These are phyloP conservation scores for Candida tallmaniae DNA, from an alignment of 805 yeast species.

Conservation along the genomic window DNA sequence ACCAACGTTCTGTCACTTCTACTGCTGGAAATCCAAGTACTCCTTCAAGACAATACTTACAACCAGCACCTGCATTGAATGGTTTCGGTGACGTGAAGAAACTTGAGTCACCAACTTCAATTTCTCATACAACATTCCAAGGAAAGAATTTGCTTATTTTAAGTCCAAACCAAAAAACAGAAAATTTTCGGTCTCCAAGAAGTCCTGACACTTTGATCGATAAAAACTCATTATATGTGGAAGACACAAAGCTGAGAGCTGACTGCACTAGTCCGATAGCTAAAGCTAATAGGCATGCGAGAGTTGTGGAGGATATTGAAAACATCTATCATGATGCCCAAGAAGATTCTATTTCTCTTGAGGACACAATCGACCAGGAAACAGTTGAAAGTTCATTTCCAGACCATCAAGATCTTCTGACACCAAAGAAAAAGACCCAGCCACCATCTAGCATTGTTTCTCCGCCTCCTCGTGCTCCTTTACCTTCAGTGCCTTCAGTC, in stretches of 20 bases:
- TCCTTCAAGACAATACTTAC: slow-evolving; percentile 6
- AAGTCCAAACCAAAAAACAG: slow-evolving; percentile 34
- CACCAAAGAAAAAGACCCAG: slow-evolving; percentile 15
- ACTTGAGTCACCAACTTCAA: slow-evolving; percentile 11
- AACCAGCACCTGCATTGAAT: slow-evolving; percentile 15
- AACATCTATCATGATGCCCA: slow-evolving; percentile 8
- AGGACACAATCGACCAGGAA: slow-evolving; percentile 3
- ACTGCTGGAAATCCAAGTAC: slow-evolving; percentile 3
- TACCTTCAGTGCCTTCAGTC: slow-evolving; percentile 9
- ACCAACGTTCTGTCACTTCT: slow-evolving; percentile 3
- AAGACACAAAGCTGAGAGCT: slow-evolving; percentile 16
- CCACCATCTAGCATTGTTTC: slow-evolving; percentile 17
- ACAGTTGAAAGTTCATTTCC: slow-evolving; percentile 7
- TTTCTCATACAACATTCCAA: slow-evolving; percentile 15
- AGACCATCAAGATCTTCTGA: slow-evolving; percentile 6
- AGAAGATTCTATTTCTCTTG: slow-evolving; percentile 1
- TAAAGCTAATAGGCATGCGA: slow-evolving; percentile 39
- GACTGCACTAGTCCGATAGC: slow-evolving; percentile 39
- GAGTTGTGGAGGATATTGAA: slow-evolving; percentile 36
- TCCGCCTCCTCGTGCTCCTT: slow-evolving; percentile 37
- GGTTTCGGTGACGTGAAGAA: slow-evolving; percentile 6
- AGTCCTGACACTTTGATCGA: slow-evolving; percentile 8
- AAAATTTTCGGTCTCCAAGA: slow-evolving; percentile 15
- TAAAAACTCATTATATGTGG: slow-evolving; percentile 4
- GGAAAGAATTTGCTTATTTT: slow-evolving; percentile 32